phyloP scores from a whole-genome alignment of 495 filamentous ascomycete genomes.

The Bathelium albidoporum region DNA sequence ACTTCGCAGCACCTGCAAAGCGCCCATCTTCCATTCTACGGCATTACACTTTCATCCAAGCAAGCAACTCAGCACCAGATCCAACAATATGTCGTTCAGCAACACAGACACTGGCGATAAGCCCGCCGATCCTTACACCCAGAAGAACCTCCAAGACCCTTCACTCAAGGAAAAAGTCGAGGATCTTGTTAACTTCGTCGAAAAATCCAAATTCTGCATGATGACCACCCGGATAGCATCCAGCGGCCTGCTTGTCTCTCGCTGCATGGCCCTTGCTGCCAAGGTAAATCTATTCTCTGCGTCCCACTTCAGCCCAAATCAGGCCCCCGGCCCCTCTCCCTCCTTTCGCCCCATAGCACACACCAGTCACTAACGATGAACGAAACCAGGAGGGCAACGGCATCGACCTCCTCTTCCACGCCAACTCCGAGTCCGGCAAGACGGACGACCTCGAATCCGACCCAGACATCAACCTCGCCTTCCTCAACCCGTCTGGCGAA shows the following conservation, averaged over 20 bases:
- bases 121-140: conserved; percentile 71
- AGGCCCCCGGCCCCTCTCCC: not conserved
- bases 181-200: conserved; percentile 58
- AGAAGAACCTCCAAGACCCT: conserved; percentile 54
- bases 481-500: conserved; percentile 63
- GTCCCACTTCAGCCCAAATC: not conserved
- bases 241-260: conserved; percentile 54
- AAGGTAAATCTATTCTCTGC: conserved; percentile 42
- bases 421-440: conserved; percentile 89
- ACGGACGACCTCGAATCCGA: conserved; percentile 70
- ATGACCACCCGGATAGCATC: conserved; percentile 52
- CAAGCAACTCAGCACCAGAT: not conserved
- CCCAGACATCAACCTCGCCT: conserved; percentile 74
- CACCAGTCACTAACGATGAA: not conserved
- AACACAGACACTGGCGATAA: conserved; percentile 49
- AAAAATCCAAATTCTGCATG: conserved; percentile 69
- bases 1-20: not conserved
- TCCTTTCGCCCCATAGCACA: not conserved
- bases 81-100: conserved; percentile 39
- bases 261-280: conserved; percentile 86
- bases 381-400: conserved; percentile 57
- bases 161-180: conserved; percentile 68
- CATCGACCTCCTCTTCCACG: conserved; percentile 85
- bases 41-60: not conserved
- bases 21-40: too few relatives aligned